A percentile compares a stretch with the other conserved stretches of the same genome.
Evolutionary conservation across 2,329 filamentous ascomycete genomes (phyloP).

Genomic region (Chaetomium sp.): DNA sequence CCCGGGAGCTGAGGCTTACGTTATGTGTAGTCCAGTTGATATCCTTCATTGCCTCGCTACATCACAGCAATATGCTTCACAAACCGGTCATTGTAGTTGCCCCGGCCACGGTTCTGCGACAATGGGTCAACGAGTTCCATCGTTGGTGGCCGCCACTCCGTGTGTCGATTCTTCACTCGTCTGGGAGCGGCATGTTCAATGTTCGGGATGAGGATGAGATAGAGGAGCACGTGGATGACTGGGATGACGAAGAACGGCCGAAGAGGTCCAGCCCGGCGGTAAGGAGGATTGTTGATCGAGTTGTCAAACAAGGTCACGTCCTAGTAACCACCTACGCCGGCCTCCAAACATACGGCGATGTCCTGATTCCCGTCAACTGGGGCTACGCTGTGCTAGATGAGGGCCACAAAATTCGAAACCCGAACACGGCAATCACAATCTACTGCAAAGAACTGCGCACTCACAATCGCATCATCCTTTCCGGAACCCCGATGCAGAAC

Average conservation of each 20-base stretch:
- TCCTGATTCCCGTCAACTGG: conserved; percentile 80
- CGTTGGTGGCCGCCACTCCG: conserved; percentile 98
- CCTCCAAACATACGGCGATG: conserved; percentile 82
- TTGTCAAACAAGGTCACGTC: conserved; percentile 80
- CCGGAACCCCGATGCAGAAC: conserved; percentile 96
- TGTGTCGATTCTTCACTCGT: conserved; percentile 90
- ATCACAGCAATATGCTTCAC: conserved; percentile 79
- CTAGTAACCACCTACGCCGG: conserved; percentile 94
- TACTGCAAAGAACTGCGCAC: conserved; percentile 92
- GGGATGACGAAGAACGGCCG: conserved; percentile 33
- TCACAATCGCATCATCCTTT: conserved; percentile 83
- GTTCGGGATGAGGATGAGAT: conserved; percentile 56
- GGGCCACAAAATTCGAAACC: conserved; percentile 96
- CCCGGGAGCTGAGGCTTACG: conserved; percentile 5
- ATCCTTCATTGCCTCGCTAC: conserved; percentile 80
- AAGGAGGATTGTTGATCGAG: conserved; percentile 72
- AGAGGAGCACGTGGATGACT: conserved; percentile 46
- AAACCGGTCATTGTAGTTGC: conserved; percentile 88
- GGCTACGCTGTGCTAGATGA: conserved; percentile 92
- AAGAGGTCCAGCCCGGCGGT: conserved; percentile 61
- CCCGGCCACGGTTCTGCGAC: conserved; percentile 87
- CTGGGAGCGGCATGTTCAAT: conserved; percentile 93
- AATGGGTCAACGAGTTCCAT: conserved; percentile 99
- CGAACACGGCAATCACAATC: conserved; percentile 89
- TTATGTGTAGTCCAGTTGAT: conserved; percentile 45